Evolutionary conservation across 768 basidiomycete genomes (phyloP).

Genomic region (Leccinum olivaceopallidum): DNA sequence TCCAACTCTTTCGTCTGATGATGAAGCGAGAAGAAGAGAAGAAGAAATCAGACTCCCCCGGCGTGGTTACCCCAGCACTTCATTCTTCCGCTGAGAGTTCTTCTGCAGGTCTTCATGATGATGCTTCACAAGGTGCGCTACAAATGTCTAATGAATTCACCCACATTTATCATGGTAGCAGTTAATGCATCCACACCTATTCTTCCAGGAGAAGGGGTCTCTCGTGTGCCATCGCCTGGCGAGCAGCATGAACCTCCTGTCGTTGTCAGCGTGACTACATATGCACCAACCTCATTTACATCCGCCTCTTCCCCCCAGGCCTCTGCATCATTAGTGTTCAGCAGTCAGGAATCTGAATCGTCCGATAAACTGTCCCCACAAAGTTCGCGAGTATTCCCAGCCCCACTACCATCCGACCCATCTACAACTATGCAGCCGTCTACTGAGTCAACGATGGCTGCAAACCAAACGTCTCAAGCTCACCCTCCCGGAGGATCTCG

Average conservation of each 20-base stretch:
- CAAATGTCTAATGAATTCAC: conserved; percentile 1
- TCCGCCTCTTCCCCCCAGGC: conserved; percentile 18
- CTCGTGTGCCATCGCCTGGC: conserved; percentile 18
- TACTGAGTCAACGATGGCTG: conserved; percentile 45
- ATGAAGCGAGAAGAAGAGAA: conserved; percentile 77
- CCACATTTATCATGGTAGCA: conserved; percentile 16
- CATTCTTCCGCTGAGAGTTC: conserved; percentile 13
- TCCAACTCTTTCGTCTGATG: conserved; percentile 78
- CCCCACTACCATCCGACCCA: conserved; percentile 27
- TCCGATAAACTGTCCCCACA: conserved; percentile 22
- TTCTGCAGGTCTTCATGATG: conserved; percentile 11
- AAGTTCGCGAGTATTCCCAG: conserved; percentile 40
- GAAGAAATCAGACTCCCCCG: conserved; percentile 35
- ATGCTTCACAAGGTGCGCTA: conserved; percentile 23
- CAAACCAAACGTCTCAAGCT: conserved; percentile 35
- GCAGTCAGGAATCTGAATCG: conserved; percentile 22
- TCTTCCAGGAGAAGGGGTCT: conserved; percentile 8
- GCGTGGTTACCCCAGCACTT: not conserved
- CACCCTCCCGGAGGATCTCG: conserved; percentile 43
- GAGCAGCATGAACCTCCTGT: conserved; percentile 14
- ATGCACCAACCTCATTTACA: conserved; percentile 5
- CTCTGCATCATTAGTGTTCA: conserved; percentile 1
- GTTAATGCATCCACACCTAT: conserved; percentile 8
- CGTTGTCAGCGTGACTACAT: conserved; percentile 2
- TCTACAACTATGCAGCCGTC: conserved; percentile 17